Conservation (phyloP, 345 rosid species). For the Sonneratia alba region DNA sequence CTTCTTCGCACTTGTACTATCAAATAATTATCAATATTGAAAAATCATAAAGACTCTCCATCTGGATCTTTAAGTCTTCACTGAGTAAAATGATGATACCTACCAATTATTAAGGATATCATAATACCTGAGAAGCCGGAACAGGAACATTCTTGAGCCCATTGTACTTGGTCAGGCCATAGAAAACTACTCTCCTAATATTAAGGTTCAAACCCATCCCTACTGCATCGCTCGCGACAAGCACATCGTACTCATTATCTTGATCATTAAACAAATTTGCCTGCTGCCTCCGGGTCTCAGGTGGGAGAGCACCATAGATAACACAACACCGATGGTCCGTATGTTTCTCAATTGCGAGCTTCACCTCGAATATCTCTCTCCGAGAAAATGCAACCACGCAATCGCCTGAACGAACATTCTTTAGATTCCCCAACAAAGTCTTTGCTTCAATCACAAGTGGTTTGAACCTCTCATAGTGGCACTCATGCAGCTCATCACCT, state of each 20-base stretch:
- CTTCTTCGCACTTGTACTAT: neutral
- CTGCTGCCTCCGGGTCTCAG: slow-evolving; percentile 90
- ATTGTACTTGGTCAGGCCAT: slow-evolving; percentile 64
- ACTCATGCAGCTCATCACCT: slow-evolving; percentile 76
- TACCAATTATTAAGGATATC: neutral
- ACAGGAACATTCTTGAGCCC: slow-evolving; percentile 80
- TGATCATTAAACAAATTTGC: slow-evolving; percentile 81
- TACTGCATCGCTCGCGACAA: slow-evolving; percentile 95
- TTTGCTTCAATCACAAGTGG: slow-evolving; percentile 84
- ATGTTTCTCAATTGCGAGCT: slow-evolving; percentile 76
- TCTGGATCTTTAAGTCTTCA: neutral
- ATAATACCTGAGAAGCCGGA: slow-evolving; percentile 46
- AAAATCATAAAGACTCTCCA: neutral
- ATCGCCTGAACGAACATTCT: slow-evolving; percentile 72
- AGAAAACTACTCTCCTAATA: slow-evolving; percentile 79
- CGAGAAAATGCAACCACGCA: slow-evolving; percentile 90
- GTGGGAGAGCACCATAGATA: slow-evolving; percentile 92
- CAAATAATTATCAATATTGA: neutral
- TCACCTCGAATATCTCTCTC: slow-evolving; percentile 90
- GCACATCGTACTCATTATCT: slow-evolving; percentile 82
- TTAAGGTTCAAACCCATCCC: slow-evolving; percentile 96
- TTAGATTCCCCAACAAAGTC: slow-evolving; percentile 68
- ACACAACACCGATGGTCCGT: slow-evolving; percentile 85
- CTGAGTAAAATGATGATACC: neutral
- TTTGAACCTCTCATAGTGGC: slow-evolving; percentile 79